These are phyloP conservation scores for Monosiga brevicollis DNA, from an alignment of 78 protist genomes.

Conservation along the genomic window DNA sequence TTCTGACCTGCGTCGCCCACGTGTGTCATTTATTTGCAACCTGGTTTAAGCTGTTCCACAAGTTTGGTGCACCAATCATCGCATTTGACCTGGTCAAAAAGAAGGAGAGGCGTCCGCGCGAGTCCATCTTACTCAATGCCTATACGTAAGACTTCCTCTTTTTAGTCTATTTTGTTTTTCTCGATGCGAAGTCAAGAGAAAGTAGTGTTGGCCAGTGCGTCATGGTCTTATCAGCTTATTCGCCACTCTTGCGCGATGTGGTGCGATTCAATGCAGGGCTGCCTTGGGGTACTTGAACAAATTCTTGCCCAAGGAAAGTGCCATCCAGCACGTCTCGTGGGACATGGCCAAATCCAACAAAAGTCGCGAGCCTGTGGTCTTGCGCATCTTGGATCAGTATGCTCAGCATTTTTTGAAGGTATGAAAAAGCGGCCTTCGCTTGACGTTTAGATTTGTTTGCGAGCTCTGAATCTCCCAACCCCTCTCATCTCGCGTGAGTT, in stretches of 20 bases:
- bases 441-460: too few relatives aligned
- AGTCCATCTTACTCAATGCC: conserved; percentile 51
- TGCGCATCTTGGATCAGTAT: neutral
- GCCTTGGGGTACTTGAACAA: neutral
- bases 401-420: neutral
- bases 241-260: too few relatives aligned
- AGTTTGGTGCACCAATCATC: conserved; percentile 76
- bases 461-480: too few relatives aligned
- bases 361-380: neutral
- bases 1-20: too few relatives aligned
- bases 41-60: conserved; percentile 32
- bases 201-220: neutral
- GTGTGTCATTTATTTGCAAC: too few relatives aligned
- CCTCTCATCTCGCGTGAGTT: too few relatives aligned
- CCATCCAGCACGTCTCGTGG: conserved; percentile 45
- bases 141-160: conserved; percentile 38
- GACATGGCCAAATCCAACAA: conserved; percentile 47
- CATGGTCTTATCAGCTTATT: too few relatives aligned
- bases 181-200: neutral
- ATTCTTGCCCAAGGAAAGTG: neutral
- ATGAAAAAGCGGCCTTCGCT: too few relatives aligned
- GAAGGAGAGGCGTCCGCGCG: conserved; percentile 83
- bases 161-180: conserved; percentile 52
- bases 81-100: conserved; percentile 70
- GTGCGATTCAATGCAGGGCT: too few relatives aligned